Evolutionary conservation across 208 protist species (phyloP), one percentile per base, ranked within the genome.

Genomic region (Porcisia deanei): DNA sequence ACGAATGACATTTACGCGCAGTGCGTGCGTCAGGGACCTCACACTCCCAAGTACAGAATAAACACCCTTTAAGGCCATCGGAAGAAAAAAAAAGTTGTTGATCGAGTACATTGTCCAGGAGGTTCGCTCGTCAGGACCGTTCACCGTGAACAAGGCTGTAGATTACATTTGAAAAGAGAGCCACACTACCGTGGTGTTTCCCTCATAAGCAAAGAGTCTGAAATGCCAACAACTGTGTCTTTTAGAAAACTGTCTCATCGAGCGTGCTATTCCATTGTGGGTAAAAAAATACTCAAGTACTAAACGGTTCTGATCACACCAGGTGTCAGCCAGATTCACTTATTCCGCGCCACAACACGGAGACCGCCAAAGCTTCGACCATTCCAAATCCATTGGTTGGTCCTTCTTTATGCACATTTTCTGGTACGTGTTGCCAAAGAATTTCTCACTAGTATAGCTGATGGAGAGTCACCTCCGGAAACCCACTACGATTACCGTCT

Each of bases 71-170:
- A 30, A 30, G 30, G 30, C 30, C 30, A 30, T 30, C 30, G 30
- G 30, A 30, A 30, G 30, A 30, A 30, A 30, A 30, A 30, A 30
- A 30, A 30, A 30, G 30, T 30, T 30, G 30, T 30, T 30, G 0
- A 30, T 30, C 30, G 30, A 30, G 30, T 30, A 30, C 30, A 30
- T 30, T 30, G 30, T 30, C 30, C 30, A 30, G 30, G 30, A 30
- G 30, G 30, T 30, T 30, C 30, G 30, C 30, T 30, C 30, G 30
- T 61, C 84, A 84, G 58, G 70, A 81, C 43, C 73, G 76, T 74
- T 84, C 76, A 37, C 84, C 76, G 65, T 67, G 65, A 3, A 73
- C 76, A 45, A 82, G 75, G 43, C 61, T 77, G 57, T 76, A 80
- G 10, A 82, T 82, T 18, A 70, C 61, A 53, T 85, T 14, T 76